Evolutionary conservation across 257 asterid genomes (phyloP), one percentile per base, ranked within the genome.

Genomic region (Phtheirospermum japonicum): DNA sequence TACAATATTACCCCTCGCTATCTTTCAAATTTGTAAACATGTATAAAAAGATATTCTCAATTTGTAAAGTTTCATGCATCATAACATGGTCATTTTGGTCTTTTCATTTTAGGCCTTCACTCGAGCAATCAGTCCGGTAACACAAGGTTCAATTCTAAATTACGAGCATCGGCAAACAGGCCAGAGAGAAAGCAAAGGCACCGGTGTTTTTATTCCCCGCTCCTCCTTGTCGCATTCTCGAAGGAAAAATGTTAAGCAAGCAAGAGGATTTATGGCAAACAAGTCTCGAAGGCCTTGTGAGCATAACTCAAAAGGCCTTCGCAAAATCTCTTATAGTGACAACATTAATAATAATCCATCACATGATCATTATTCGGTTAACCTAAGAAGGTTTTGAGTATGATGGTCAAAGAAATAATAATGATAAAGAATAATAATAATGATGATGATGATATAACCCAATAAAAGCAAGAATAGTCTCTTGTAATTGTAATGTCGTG

Each of bases 151-250:
- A 19, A 4, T 11, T 18, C 30, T 49, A 10, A 49, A 51, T 28
- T 59, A 74, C 20, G 82, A 78, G 37, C 83, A 64, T 4, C 84
- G 53, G 9, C 60, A 65, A 52, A 58, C 65, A 5, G 37, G 50
- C 73, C 81, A 73, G 59, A 75, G 79, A 70, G 85, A 78, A 65
- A 84, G 84, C 83, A 86, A 86, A 76, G 95, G 95, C n/a, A 87
- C 95, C 4, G 93, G 95, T 61, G 95, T 87, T 7, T 87, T 87
- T 4, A 87, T 87, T 50, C 95, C 95, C 4, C 82, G 66, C 42
- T 75, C 84, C 2, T 28, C 13, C 5, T 12, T 9, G 18, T 59
- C 79, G 4, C 71, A 78, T 23, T 74, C 73, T 0, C 75, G 82
- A 55, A 70, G 83, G 71, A 80, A 74, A 67, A 77, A 53, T 30